Base-by-base conservation (phyloP, 1,284 basidiomycete species). In the Apiotrichum veenhuisii region DNA sequence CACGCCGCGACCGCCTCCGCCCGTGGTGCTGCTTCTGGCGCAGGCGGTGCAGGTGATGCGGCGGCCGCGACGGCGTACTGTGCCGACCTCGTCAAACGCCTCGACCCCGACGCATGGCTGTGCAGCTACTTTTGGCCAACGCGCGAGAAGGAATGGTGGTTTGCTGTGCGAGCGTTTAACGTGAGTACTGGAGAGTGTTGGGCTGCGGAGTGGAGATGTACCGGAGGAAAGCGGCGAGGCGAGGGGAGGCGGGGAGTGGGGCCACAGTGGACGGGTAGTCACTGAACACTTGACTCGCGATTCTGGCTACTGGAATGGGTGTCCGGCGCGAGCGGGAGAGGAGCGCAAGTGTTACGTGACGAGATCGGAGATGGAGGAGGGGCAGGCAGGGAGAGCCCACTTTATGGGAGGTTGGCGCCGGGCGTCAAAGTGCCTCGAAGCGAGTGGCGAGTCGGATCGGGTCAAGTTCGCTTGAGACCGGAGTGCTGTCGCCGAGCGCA, bases 151-250 rank as follows among this genome's bases (percentile, higher is more conserved):
- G 82, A 80, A 66, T 86, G 84, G 63, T 95, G 86, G 74, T 85
- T 89, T 62, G 91, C 89, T 8, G 79, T 93, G 60, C 84, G 88
- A 66, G 91, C 92, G 3, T 91, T 95, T 72, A 89, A 90, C 69
- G 91, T 92, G 77, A 75, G 88, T 83, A 12, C 26, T 38, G 47
- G 4, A 22, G 44, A 9, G 9, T 25, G 30, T n/a, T 26, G 33
- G 7, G 17, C 5, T 25, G 26, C 7, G n/a, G 41, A n/a, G 44
- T 8, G 20, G 20, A 26, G 26, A 7, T 20, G 27, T 25, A 15
- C 34, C 5, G 17, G 3, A 25, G 37, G 23, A 8, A 10, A 5
- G 10, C 10, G 37, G 5, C 37, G 37, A 17, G 37, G 37, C 18
- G 5, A 17, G 10, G 11, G 37, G 17, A 7, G 14, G 7, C 7